These are phyloP conservation scores for Pycnococcus provasolii DNA, from an alignment of 139 green algal genomes.

Conservation along the genomic window DNA sequence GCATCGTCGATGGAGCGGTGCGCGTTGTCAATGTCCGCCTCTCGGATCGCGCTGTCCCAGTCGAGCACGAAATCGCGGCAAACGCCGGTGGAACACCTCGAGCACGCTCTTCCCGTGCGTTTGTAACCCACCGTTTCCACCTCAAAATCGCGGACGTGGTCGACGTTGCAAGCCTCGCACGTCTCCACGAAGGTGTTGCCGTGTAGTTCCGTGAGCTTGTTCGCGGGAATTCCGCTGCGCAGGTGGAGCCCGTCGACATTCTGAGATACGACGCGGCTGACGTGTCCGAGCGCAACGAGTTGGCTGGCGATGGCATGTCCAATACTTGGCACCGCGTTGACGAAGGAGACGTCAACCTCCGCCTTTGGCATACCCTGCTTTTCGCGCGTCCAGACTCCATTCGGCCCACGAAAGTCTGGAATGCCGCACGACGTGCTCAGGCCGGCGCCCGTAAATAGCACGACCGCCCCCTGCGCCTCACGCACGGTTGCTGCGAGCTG, in stretches of 20 bases:
- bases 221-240: slow-evolving; percentile 54
- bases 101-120: slow-evolving; percentile 62
- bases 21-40: slow-evolving; percentile 53
- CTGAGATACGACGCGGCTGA: slow-evolving; percentile 22
- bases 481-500: slow-evolving; percentile 45
- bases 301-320: background rate
- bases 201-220: slow-evolving; percentile 80
- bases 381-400: slow-evolving; percentile 87
- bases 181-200: slow-evolving; percentile 89
- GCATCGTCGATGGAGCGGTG: slow-evolving; percentile 4
- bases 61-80: slow-evolving; percentile 67
- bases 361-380: slow-evolving; percentile 17
- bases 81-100: no score
- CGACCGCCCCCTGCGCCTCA: background rate
- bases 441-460: slow-evolving; percentile 86
- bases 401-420: slow-evolving; percentile 80
- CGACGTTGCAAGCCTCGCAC: slow-evolving; percentile 54
- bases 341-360: background rate
- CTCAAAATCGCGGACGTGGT: slow-evolving; percentile 88
- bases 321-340: background rate
- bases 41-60: slow-evolving; percentile 71
- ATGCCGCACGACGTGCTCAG: slow-evolving; percentile 84
- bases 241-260: slow-evolving; percentile 75
- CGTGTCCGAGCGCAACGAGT: background rate
- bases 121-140: slow-evolving; percentile 81